Conservation (phyloP, 441 rosid species). For the Sinapis alba region DNA sequence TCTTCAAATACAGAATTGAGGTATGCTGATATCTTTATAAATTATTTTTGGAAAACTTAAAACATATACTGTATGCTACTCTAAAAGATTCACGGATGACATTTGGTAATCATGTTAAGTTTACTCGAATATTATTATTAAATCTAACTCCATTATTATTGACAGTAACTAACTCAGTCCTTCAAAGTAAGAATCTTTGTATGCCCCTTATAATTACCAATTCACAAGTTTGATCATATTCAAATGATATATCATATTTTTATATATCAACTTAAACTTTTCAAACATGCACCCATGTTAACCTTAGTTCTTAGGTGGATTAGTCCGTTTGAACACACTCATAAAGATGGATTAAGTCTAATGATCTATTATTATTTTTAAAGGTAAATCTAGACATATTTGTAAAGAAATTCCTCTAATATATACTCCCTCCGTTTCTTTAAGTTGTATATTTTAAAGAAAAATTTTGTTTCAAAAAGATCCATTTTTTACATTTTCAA, state of each 20-base stretch:
- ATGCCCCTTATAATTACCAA: background rate
- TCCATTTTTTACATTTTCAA: too few species aligned
- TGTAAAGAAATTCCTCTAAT: background rate
- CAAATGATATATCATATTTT: background rate
- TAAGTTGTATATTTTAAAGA: too few species aligned
- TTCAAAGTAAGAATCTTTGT: background rate
- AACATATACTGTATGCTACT: constrained; percentile 15
- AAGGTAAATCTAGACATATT: background rate
- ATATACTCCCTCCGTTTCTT: too few species aligned
- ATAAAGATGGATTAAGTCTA: background rate
- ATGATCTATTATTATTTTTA: background rate
- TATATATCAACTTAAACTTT: background rate
- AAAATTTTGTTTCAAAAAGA: too few species aligned
- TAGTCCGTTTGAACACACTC: background rate
- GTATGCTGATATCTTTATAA: background rate
- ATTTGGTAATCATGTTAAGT: background rate
- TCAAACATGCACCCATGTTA: constrained; percentile 15
- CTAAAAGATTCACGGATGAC: constrained; percentile 19
- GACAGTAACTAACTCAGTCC: background rate
- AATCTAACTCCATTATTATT: background rate
- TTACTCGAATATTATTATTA: background rate
- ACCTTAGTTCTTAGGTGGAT: background rate
- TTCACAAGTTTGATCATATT: constrained; percentile 2
- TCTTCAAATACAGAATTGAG: background rate
- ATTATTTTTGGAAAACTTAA: background rate